phyloP scores from a whole-genome alignment of 2,329 filamentous ascomycete species.

The Epicoccum sorghinum region DNA sequence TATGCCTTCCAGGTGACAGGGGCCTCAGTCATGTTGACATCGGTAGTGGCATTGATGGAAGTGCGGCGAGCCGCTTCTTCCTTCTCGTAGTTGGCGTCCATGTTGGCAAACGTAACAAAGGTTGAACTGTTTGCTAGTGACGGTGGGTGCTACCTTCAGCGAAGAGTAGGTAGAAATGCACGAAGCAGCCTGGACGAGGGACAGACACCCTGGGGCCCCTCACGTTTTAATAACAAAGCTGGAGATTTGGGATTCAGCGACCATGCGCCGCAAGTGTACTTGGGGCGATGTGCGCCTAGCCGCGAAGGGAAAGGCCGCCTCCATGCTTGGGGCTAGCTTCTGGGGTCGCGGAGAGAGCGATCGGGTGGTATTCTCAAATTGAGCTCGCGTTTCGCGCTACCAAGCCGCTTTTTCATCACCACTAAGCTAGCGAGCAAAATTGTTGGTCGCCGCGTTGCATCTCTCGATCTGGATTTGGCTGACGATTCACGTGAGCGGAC shows the following conservation, averaged over 20 bases:
- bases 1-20: slow-evolving; percentile 51
- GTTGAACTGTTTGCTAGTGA: not conserved
- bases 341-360: not conserved
- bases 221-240: slow-evolving; percentile 12
- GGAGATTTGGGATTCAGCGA: slow-evolving; percentile 4
- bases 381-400: not conserved
- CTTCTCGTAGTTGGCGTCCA: slow-evolving; percentile 6
- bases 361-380: slow-evolving; percentile 1
- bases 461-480: not conserved
- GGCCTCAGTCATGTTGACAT: slow-evolving; percentile 60
- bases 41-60: slow-evolving; percentile 27
- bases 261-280: slow-evolving; percentile 2
- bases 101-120: slow-evolving; percentile 1
- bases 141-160: slow-evolving; percentile 1
- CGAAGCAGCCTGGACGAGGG: slow-evolving; percentile 6
- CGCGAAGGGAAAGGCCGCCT: not conserved
- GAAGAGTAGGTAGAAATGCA: slow-evolving; percentile 1
- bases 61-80: slow-evolving; percentile 1
- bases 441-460: not conserved
- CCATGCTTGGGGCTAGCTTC: not conserved
- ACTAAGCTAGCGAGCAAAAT: not conserved
- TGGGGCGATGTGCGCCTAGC: not conserved
- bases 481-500: not conserved
- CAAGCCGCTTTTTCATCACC: not conserved
- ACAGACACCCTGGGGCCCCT: not conserved